Base-by-base conservation (phyloP, 2,329 filamentous ascomycete genomes). In the Fusarium solani-melongenae region DNA sequence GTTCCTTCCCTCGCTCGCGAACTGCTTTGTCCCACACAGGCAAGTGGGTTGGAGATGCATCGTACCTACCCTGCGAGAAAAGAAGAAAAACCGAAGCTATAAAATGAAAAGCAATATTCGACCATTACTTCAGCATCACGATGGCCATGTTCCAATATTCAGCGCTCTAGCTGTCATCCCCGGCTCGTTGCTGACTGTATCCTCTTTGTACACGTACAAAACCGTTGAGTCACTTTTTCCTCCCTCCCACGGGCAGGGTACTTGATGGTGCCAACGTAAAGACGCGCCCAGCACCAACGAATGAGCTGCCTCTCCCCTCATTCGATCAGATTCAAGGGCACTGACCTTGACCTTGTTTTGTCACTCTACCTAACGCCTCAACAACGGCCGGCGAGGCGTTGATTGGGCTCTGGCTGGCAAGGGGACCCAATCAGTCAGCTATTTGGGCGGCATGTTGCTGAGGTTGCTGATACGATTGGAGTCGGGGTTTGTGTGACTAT, bases 211-310 rank as follows among this genome's bases (percentile, higher is more conserved):
- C 51, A 58, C 60, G 57, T 62, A 62, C 51, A 65, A 70, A 69
- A 66, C 58, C 66, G 62, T 71, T 67, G 70, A 71, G 70, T 53
- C 58, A 56, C 64, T 44, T 64, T 70, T 51, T 31, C 20, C 36
- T 66, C n/a, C 64, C 51, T 60, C 57, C 36, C 31, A 64, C 24
- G 29, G 33, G 57, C 70, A 73, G 59, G 70, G 70, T 49, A 63
- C 51, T 53, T 70, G 70, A 62, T 73, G 70, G 70, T 71, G 70
- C 70, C 70, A 72, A 64, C 66, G 70, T 41, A 24, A 72, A 46
- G 63, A 55, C 62, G 61, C 64, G 67, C 64, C 71, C 27, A 61
- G n/a, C 57, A 57, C 38, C 59, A 72, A 41, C 71, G 59, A 73
- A 72, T 68, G 31, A 61, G 51, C 57, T 51, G 60, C 24, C 60